phyloP scores from a whole-genome alignment of 805 yeast species.

The Candida michaelii region DNA sequence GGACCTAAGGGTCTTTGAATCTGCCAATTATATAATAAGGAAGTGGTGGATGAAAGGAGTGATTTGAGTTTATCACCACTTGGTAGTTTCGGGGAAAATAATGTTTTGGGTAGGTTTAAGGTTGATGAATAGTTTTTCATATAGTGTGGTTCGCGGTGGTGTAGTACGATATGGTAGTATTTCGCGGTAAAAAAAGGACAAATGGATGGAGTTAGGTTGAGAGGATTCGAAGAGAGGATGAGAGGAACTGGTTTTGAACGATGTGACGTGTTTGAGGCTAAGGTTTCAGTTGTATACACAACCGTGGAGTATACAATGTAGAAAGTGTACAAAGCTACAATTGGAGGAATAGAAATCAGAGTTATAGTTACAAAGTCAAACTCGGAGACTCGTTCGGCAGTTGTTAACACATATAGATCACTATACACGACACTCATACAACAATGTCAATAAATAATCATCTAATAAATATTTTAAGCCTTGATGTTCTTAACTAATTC shows the following conservation, averaged over 20 bases:
- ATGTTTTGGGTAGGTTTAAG: conserved; percentile 64
- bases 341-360: no score
- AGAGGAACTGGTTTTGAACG: no score
- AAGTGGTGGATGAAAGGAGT: conserved; percentile 53
- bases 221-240: no score
- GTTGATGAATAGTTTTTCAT: conserved; percentile 45
- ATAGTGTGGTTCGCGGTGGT: not conserved
- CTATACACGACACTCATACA: conserved; percentile 8
- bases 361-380: no score
- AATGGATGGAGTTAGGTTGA: no score
- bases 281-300: no score
- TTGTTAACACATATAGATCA: conserved; percentile 4
- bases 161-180: no score
- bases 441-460: conserved; percentile 11
- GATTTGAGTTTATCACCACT: conserved; percentile 36
- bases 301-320: no score
- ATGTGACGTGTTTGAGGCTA: no score
- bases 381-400: no score
- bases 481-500: conserved; percentile 63
- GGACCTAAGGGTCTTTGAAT: not conserved
- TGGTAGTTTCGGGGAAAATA: conserved; percentile 54
- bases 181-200: no score
- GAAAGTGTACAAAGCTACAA: no score
- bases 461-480: conserved; percentile 8
- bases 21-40: conserved; percentile 66